Conservation (phyloP, 352 stramenopile genomes). For the Phytophthora pini region DNA sequence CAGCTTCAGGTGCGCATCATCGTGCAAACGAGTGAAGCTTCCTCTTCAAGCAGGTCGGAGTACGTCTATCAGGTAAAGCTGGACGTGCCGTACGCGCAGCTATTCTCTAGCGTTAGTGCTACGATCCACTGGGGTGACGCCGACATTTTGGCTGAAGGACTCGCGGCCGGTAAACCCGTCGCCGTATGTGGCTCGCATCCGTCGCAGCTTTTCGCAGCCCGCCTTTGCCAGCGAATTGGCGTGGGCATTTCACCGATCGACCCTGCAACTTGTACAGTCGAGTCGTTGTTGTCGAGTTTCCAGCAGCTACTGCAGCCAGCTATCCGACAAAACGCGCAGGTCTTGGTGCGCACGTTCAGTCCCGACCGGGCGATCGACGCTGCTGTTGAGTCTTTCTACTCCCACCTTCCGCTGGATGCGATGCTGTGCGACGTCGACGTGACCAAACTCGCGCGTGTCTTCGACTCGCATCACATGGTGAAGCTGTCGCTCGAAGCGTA, state of each 20-base stretch:
- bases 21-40: constrained; percentile 50
- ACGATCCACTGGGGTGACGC: constrained; percentile 76
- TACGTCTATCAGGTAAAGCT: constrained; percentile 36
- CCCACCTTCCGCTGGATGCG: constrained; percentile 67
- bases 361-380: constrained; percentile 62
- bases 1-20: constrained; percentile 44
- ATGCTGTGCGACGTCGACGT: constrained; percentile 77
- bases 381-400: constrained; percentile 76
- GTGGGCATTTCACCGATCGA: constrained; percentile 74
- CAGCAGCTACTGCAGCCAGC: constrained; percentile 42
- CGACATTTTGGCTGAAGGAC: constrained; percentile 78
- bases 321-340: constrained; percentile 48
- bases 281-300: constrained; percentile 67
- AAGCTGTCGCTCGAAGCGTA: constrained; percentile 44
- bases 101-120: constrained; percentile 74
- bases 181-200: constrained; percentile 90
- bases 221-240: constrained; percentile 61
- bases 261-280: constrained; percentile 60
- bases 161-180: constrained; percentile 81
- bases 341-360: constrained; percentile 53
- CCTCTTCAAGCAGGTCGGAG: constrained; percentile 3
- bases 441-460: constrained; percentile 37
- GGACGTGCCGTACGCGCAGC: constrained; percentile 69
- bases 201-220: constrained; percentile 87
- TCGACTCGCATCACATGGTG: constrained; percentile 33